These are phyloP conservation scores for Dendrobium officinale DNA, from an alignment of 106 monocot genomes.

Conservation along the genomic window DNA sequence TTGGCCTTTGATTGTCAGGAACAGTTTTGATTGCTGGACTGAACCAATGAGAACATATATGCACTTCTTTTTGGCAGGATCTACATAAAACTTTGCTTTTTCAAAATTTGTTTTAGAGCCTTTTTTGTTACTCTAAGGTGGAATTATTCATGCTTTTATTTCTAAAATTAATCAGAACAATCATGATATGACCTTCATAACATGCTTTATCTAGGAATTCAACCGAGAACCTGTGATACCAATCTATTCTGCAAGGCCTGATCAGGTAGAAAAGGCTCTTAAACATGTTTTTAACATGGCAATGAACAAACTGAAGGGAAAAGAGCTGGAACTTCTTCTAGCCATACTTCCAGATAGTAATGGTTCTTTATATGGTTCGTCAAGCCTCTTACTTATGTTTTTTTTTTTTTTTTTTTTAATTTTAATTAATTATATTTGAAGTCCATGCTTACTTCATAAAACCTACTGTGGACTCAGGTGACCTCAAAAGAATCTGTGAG, in stretches of 20 bases:
- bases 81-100: neutral
- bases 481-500: constrained; percentile 81
- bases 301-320: constrained; percentile 71
- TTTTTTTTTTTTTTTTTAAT: neutral
- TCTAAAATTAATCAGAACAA: no score
- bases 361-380: constrained; percentile 76
- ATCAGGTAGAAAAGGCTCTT: constrained; percentile 79
- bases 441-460: neutral
- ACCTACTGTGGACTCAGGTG: constrained; percentile 30
- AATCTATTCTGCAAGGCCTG: constrained; percentile 64
- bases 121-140: neutral
- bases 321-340: constrained; percentile 77
- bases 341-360: constrained; percentile 89
- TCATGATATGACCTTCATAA: neutral
- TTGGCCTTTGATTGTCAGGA: neutral
- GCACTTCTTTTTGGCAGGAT: neutral
- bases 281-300: constrained; percentile 69
- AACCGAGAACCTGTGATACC: constrained; percentile 65
- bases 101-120: neutral
- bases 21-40: neutral
- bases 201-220: constrained; percentile 43
- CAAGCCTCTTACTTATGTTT: neutral
- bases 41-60: no score
- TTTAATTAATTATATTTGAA: neutral
- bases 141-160: no score